phyloP scores from a whole-genome alignment of 768 basidiomycete species.

The Udeniomyces megalosporus region DNA sequence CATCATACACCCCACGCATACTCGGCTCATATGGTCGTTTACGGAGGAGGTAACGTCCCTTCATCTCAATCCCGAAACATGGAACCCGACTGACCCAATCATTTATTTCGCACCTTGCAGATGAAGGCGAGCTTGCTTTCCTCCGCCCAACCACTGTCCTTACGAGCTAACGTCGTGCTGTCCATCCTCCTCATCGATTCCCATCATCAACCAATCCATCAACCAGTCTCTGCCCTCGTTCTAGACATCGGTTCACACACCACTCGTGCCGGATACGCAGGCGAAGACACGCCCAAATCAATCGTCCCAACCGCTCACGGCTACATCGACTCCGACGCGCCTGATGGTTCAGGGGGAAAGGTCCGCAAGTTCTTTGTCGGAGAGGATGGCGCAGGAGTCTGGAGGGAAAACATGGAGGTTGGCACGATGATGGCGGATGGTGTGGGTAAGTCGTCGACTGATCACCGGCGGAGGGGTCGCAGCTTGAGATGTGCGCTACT shows the following conservation, averaged over 20 bases:
- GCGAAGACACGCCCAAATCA: constrained; percentile 87
- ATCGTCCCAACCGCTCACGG: constrained; percentile 83
- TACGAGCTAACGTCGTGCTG: neutral
- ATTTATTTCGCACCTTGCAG: too few species aligned
- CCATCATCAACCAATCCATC: neutral
- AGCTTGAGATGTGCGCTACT: neutral
- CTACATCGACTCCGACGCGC: constrained; percentile 37
- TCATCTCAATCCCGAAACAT: neutral
- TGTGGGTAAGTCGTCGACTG: constrained; percentile 43
- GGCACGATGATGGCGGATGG: constrained; percentile 69
- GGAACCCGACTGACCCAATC: too few species aligned
- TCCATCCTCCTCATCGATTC: neutral
- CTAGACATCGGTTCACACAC: constrained; percentile 85
- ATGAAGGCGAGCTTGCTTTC: constrained; percentile 6
- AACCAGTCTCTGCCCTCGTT: constrained; percentile 72
- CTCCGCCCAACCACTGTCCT: neutral
- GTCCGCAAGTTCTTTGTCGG: constrained; percentile 50
- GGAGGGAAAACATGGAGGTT: constrained; percentile 80
- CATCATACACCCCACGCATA: too few species aligned
- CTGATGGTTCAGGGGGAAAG: constrained; percentile 15
- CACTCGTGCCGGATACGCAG: constrained; percentile 87
- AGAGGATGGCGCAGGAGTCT: constrained; percentile 73
- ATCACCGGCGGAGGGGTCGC: neutral
- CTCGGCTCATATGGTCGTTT: constrained; percentile 10
- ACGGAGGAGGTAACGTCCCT: constrained; percentile 12